Conservation (phyloP, 1,284 basidiomycete genomes). For the Rhodofomes roseus region DNA sequence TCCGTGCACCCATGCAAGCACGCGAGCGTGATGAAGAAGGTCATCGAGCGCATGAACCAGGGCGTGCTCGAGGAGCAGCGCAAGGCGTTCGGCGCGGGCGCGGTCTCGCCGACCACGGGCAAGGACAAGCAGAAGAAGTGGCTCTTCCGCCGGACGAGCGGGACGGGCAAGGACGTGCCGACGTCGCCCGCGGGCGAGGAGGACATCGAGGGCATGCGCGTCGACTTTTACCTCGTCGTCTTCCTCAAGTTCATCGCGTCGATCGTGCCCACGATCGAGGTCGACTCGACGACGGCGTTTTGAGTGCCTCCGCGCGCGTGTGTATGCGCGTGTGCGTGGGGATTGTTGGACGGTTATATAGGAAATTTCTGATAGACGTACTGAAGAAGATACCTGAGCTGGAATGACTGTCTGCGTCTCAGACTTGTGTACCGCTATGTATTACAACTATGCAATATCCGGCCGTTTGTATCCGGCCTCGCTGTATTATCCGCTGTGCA, state of each 20-base stretch:
- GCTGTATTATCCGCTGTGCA: not conserved
- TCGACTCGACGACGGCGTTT: slow-evolving; percentile 86
- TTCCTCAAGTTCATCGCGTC: slow-evolving; percentile 97
- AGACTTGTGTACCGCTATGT: slow-evolving; percentile 22
- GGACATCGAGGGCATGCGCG: slow-evolving; percentile 82
- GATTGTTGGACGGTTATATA: not conserved
- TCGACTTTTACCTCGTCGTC: slow-evolving; percentile 93
- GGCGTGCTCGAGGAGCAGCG: slow-evolving; percentile 76
- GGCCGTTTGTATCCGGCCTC: not conserved
- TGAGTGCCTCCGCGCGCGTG: slow-evolving; percentile 35
- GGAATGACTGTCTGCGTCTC: slow-evolving; percentile 18
- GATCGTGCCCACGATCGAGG: slow-evolving; percentile 93
- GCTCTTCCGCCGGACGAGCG: slow-evolving; percentile 72
- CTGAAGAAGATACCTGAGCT: slow-evolving; percentile 23
- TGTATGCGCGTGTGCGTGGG: not conserved
- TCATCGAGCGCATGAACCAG: slow-evolving; percentile 97
- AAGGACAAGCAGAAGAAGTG: slow-evolving; percentile 81
- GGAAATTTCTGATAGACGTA: slow-evolving; percentile 15
- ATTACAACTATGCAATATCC: slow-evolving; percentile 10
- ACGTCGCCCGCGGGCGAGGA: slow-evolving; percentile 50
- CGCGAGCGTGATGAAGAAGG: slow-evolving; percentile 99
- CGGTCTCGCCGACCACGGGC: slow-evolving; percentile 6
- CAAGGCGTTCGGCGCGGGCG: slow-evolving; percentile 30
- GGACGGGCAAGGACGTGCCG: slow-evolving; percentile 48
- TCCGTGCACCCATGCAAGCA: slow-evolving; percentile 99